A percentile compares a stretch with the other conserved stretches of the same genome.
These are phyloP conservation scores for Aspergillus baeticus DNA, from an alignment of 495 filamentous ascomycete species.

Conservation along the genomic window DNA sequence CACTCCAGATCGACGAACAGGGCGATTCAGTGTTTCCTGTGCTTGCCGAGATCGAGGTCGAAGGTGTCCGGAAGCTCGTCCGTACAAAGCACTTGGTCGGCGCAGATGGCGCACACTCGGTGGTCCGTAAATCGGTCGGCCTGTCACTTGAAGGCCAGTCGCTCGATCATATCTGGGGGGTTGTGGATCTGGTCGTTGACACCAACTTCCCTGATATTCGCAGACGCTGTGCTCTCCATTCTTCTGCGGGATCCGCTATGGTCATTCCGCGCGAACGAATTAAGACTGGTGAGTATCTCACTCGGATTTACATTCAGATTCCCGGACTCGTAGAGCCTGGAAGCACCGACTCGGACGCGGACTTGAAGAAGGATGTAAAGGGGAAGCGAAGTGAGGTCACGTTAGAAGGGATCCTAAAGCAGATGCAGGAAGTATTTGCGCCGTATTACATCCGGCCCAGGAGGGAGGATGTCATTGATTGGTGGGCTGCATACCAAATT, in stretches of 20 bases:
- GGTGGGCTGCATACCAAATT: no score
- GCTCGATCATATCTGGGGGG: conserved; percentile 64
- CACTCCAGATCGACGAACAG: conserved; percentile 57
- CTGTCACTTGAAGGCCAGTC: conserved; percentile 59
- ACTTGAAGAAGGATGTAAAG: conserved; percentile 16
- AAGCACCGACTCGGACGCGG: not conserved
- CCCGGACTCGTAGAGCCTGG: conserved; percentile 29
- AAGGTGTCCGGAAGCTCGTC: conserved; percentile 47
- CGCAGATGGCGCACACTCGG: conserved; percentile 64
- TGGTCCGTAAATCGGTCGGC: conserved; percentile 56
- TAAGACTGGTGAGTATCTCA: conserved; percentile 53
- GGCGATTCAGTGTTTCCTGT: conserved; percentile 50
- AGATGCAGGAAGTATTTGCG: conserved; percentile 28
- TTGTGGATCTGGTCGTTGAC: conserved; percentile 62
- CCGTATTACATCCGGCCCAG: conserved; percentile 35
- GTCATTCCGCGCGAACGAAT: conserved; percentile 65
- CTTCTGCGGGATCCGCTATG: conserved; percentile 64
- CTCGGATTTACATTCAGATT: conserved; percentile 65
- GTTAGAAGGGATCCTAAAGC: conserved; percentile 28
- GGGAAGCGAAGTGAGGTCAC: conserved; percentile 27
- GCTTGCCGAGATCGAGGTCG: conserved; percentile 29
- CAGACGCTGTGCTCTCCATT: conserved; percentile 64
- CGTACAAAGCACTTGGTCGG: conserved; percentile 65
- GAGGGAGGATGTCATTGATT: conserved; percentile 41
- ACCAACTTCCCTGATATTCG: conserved; percentile 63